Evolutionary conservation across 2,329 filamentous ascomycete genomes (phyloP), one percentile per base, ranked within the genome.

Genomic region (Tolypocladium ophioglossoides): DNA sequence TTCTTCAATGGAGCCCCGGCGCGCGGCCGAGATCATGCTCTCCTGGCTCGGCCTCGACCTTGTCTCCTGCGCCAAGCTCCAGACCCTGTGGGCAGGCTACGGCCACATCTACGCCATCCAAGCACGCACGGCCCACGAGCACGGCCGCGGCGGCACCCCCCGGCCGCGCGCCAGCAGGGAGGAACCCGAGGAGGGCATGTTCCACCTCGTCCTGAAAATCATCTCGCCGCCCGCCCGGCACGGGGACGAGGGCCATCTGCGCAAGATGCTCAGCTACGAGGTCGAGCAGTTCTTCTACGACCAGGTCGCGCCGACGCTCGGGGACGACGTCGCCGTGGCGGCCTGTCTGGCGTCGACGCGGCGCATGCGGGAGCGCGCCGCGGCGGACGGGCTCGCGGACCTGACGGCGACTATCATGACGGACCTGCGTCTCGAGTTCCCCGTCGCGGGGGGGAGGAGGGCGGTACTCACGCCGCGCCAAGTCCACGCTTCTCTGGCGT

Each of bases 201-300:
- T 71, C 18, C 68, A 66, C 1, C 68, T 83, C 38, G 74, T 86
- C 12, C 66, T 86, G 8, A 86, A 86, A 62, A 72, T 83, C 52
- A 81, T 86, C 40, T 75, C 75, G 0, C 80, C 81, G 0, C 61
- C 65, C 40, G 52, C 55, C 34, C 57, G 52, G 0, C 48, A 52
- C 0, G 60, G 68, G 3, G 78, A 84, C 39, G 83, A 86, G 61
- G 82, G 83, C 0, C 83, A 87, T 58, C 60, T 81, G 0, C 77
- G 84, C 8, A 87, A 87, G 62, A 76, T 87, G 55, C 65, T 86
- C 32, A 85, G 82, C 62, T 87, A 87, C 58, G 74, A 83, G 48
- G 80, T 85, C 4, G 84, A 87, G 65, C 82, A 84, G 61, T 78
- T 77, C 59, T 87, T 87, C 59, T 87, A 87, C 63, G 70, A 69